Evolutionary conservation across 208 protist species (phyloP), one percentile per base, ranked within the genome.

Genomic region (Leishmania amazonensis): DNA sequence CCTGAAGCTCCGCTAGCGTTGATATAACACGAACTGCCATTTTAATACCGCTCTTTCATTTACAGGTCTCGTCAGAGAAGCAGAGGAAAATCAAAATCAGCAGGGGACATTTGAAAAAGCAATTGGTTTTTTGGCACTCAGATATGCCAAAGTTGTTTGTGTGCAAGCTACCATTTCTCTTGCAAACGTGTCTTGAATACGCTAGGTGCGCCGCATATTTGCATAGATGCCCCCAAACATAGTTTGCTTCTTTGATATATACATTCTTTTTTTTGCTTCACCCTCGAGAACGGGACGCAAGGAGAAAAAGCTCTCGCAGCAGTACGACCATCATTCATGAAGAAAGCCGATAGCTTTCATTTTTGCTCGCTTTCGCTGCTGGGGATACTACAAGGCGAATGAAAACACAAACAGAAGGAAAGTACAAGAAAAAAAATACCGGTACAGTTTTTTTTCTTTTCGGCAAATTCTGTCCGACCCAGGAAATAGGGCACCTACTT

Each of bases 1-100:
- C 68, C 58, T 85, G 71, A 17, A 94, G 85, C 83, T 94, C 89
- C 4, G 84, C 60, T 28, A 94, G 75, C 1, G 85, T 83, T 2
- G 83, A 75, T 38, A 93, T 76, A 3, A 81, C 58, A 51, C 79
- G 71, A 31, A 95, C 83, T 13, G 83, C 72, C 87, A 91, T 96
- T 72, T 31, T 72, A 35, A 47, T n/a, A 81, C 24, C 73, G 31
- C 13, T 64, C 47, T 47, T 6, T 78, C 35, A n/a, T 9, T 62
- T 47, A 74, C 3, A 4, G n/a, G 68, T 5, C 35, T 51, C 67
- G 13, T 49, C 38, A 75, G 58, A 64, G 24, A 8, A 78, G n/a
- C 28, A 78, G 86, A 81, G 77, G 67, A 72, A 80, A 79, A 78
- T 51, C 3, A 17, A 80, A 64, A 79, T 54, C 15, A 58, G 68